Conservation (phyloP, 2,329 filamentous ascomycete species). For the Blumeriella jaapii region DNA sequence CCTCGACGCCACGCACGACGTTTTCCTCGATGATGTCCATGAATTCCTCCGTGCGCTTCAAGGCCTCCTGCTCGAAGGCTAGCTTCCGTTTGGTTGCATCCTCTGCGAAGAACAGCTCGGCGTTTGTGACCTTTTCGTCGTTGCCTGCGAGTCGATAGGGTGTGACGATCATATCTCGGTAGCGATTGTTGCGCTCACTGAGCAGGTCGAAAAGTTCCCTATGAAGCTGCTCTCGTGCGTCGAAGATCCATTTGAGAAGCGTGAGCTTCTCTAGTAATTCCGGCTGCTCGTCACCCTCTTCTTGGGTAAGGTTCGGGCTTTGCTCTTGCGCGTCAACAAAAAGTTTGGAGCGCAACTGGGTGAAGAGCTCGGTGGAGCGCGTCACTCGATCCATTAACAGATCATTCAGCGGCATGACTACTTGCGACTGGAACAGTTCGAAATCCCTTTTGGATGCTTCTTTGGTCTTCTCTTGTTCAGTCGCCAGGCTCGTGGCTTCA, state of each 20-base stretch:
- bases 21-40: slow-evolving; percentile 71
- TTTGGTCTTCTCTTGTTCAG: slow-evolving; percentile 60
- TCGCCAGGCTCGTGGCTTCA: slow-evolving; percentile 60
- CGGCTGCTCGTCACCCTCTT: slow-evolving; percentile 89
- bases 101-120: slow-evolving; percentile 69
- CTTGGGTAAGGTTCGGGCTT: slow-evolving; percentile 74
- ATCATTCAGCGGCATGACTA: slow-evolving; percentile 75
- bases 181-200: slow-evolving; percentile 74
- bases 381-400: slow-evolving; percentile 66
- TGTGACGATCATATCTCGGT: slow-evolving; percentile 69
- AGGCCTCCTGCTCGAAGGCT: slow-evolving; percentile 58
- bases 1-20: slow-evolving; percentile 76
- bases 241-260: slow-evolving; percentile 92
- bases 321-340: slow-evolving; percentile 53
- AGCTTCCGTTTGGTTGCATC: slow-evolving; percentile 64
- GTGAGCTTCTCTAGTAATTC: slow-evolving; percentile 92
- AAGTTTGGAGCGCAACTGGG: slow-evolving; percentile 59
- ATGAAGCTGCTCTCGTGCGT: slow-evolving; percentile 80
- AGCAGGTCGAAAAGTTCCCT: slow-evolving; percentile 77
- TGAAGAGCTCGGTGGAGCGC: slow-evolving; percentile 65
- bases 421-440: slow-evolving; percentile 69
- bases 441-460: slow-evolving; percentile 70
- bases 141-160: slow-evolving; percentile 70
- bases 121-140: slow-evolving; percentile 66
- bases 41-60: slow-evolving; percentile 66